Conservation (phyloP, 192 early-diverging fungal species). For the Coemansia sp. region DNA sequence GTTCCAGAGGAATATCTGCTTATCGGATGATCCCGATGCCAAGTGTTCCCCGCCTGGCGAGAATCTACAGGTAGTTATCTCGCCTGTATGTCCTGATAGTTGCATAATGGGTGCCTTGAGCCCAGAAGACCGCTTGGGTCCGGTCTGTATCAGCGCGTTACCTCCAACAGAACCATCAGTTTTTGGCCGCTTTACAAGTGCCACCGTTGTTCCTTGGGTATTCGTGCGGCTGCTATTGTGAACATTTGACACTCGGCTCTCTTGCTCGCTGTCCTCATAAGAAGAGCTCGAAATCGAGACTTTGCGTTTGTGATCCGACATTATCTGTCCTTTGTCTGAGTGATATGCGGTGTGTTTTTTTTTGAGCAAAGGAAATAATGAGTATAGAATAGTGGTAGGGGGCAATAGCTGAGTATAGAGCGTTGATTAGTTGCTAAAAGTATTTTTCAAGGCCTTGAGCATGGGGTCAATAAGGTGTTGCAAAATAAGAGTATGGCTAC, state of each 20-base stretch:
- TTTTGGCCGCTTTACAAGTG: slow-evolving; percentile 44
- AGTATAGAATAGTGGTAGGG: not conserved
- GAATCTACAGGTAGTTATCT: slow-evolving; percentile 82
- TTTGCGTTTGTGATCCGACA: slow-evolving; percentile 46
- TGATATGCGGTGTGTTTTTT: not conserved
- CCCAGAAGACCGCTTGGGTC: slow-evolving; percentile 63
- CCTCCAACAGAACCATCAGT: slow-evolving; percentile 8
- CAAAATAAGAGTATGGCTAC: no score
- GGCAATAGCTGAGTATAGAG: no score
- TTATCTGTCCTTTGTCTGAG: not conserved
- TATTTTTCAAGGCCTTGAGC: no score
- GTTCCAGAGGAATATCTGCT: slow-evolving; percentile 89
- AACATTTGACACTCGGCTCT: not conserved
- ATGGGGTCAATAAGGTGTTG: no score
- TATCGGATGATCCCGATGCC: slow-evolving; percentile 79
- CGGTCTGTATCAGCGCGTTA: slow-evolving; percentile 19
- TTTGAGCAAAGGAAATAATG: not conserved
- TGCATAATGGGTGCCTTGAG: slow-evolving; percentile 85
- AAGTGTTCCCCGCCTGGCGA: slow-evolving; percentile 78
- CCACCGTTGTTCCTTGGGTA: slow-evolving; percentile 28
- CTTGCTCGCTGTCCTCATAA: slow-evolving; percentile 2
- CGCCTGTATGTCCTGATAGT: slow-evolving; percentile 74
- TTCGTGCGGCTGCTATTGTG: not conserved
- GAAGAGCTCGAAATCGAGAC: slow-evolving; percentile 6
- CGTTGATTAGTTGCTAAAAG: no score